Conservation (phyloP, 805 yeast species). For the Candida chauliodis region DNA sequence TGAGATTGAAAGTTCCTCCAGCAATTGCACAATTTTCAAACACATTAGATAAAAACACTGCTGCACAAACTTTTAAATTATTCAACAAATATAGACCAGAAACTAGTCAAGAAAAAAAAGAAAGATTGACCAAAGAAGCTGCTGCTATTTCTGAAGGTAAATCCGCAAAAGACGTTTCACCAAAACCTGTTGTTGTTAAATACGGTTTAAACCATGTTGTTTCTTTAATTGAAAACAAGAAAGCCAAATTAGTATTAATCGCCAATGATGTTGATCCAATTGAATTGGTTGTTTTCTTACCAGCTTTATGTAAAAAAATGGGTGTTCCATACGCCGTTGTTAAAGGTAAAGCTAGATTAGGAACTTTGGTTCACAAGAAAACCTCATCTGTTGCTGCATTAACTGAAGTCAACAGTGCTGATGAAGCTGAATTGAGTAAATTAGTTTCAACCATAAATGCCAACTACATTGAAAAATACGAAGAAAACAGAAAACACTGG, state of each 20-base stretch:
- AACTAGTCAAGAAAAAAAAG: constrained; percentile 96
- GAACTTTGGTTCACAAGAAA: constrained; percentile 90
- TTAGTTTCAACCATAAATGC: constrained; percentile 90
- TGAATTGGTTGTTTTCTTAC: constrained; percentile 94
- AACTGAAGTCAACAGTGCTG: constrained; percentile 92
- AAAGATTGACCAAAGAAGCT: constrained; percentile 97
- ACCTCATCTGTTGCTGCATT: constrained; percentile 96
- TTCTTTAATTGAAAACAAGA: constrained; percentile 95
- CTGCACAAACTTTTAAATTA: constrained; percentile 93
- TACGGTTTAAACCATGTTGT: constrained; percentile 99
- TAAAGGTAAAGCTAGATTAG: constrained; percentile 46
- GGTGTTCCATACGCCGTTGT: constrained; percentile 76
- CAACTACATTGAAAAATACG: constrained; percentile 91
- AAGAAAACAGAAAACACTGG: constrained; percentile 97
- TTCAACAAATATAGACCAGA: constrained; percentile 99
- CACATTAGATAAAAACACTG: constrained; percentile 97
- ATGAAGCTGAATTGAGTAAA: constrained; percentile 91
- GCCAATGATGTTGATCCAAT: constrained; percentile 99
- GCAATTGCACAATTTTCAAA: constrained; percentile 95
- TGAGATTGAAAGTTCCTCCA: constrained; percentile 99
- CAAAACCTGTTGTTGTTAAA: constrained; percentile 95
- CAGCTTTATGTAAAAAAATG: constrained; percentile 99
- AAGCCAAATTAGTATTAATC: constrained; percentile 93
- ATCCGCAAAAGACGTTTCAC: constrained; percentile 92
- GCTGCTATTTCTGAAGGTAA: constrained; percentile 98